Base-by-base conservation (phyloP, 352 stramenopile species). In the Phytophthora pinifolia region DNA sequence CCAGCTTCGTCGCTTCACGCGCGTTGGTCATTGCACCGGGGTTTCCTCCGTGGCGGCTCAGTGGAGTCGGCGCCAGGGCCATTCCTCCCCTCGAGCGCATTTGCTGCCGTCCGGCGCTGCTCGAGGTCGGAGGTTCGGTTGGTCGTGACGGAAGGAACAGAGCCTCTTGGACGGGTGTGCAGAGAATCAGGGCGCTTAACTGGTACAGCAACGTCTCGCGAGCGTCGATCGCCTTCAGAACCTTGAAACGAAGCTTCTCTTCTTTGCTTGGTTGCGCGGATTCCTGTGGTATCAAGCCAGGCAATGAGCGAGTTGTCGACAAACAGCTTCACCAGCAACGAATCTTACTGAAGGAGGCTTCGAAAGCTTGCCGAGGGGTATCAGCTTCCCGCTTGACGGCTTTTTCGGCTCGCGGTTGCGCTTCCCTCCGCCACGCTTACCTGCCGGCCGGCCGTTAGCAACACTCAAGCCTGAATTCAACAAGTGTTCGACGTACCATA, bases 201-300 rank as follows among this genome's bases (percentile, higher is more conserved):
- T 89, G 81, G 27, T 89, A 88, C 42, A 88, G 54, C 14, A 87
- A 59, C 9, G 78, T 85, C 47, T 92, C 81, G 9, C 81, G 79
- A 12, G 52, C 47, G 33, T 88, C 79, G 17, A 92, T 89, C 15
- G 66, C 56, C 55, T 85, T 82, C 25, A 92, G 57, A 13, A 85
- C 77, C 31, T 85, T 88, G 42, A 83, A 76, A 1, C 78, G 74
- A n/a, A 92, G 61, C 38, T 81, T 89, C 29, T 88, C 81, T 60
- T 88, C 79, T 37, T 79, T 89, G 7, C 50, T 79, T 6, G 72
- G 9, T 10, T 68, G 61, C 4, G 46, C 46, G 35, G 44, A 46
- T 57, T 74, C 62, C 65, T 74, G 37, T 51, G 37, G 20, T 10
- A 36, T 33, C 8, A 25, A 10, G n/a, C 8, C 12, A 18, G 14